Conservation (phyloP, 257 asterid genomes). For the Echium plantagineum region DNA sequence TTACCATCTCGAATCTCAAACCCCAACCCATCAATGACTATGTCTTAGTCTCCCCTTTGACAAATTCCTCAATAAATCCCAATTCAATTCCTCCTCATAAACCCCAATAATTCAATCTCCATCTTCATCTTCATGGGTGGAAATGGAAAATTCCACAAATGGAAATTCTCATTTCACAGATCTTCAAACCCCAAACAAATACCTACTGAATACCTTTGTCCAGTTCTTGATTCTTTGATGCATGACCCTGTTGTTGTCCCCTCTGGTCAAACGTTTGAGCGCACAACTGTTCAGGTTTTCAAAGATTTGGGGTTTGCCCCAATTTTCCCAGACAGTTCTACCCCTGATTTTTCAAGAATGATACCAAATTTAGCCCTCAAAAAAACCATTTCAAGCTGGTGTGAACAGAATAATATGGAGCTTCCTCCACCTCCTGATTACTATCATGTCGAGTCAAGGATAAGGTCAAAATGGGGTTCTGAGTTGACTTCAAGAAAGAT, state of each 20-base stretch:
- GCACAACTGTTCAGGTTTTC: constrained; percentile 46
- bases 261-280: constrained; percentile 80
- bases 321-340: constrained; percentile 42
- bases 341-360: constrained; percentile 50
- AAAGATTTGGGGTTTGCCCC: constrained; percentile 42
- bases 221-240: constrained; percentile 58
- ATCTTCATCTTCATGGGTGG: constrained; percentile 42
- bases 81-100: background rate
- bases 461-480: constrained; percentile 24
- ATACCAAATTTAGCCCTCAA: constrained; percentile 71
- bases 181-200: constrained; percentile 27
- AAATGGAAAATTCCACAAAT: constrained; percentile 36
- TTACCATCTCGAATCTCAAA: too few species aligned
- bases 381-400: constrained; percentile 57
- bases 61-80: background rate
- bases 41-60: too few species aligned
- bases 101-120: background rate
- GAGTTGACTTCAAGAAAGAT: background rate
- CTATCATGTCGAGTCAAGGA: constrained; percentile 28
- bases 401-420: constrained; percentile 36
- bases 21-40: too few species aligned
- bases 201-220: constrained; percentile 64
- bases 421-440: constrained; percentile 42
- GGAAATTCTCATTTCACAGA: constrained; percentile 41
- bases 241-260: constrained; percentile 72